Conservation (phyloP, 1,284 basidiomycete genomes). For the Mycosarcoma maydis region DNA sequence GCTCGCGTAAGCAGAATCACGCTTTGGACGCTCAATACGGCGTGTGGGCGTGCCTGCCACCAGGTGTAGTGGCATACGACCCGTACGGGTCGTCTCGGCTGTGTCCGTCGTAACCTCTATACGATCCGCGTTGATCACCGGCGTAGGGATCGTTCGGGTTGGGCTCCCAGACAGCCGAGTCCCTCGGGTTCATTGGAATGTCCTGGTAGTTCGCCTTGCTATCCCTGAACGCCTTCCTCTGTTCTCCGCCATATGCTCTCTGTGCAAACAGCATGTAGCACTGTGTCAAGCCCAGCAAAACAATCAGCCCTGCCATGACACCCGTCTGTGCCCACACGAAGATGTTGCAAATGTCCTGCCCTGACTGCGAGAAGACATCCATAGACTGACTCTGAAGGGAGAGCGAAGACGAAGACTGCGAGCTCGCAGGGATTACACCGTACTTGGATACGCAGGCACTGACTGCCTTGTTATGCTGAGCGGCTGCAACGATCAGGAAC, state of each 20-base stretch:
- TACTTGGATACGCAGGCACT: slow-evolving; percentile 46
- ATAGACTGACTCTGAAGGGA: slow-evolving; percentile 17
- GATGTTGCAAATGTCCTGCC: slow-evolving; percentile 58
- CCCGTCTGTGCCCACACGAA: slow-evolving; percentile 64
- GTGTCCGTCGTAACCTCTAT: neutral
- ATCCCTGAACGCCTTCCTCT: slow-evolving; percentile 40
- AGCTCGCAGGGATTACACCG: slow-evolving; percentile 32
- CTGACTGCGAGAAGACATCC: slow-evolving; percentile 28
- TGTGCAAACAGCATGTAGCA: slow-evolving; percentile 65
- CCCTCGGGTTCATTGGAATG: slow-evolving; percentile 54
- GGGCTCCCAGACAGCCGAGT: slow-evolving; percentile 55
- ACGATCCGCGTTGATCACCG: slow-evolving; percentile 4
- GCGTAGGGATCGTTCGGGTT: slow-evolving; percentile 21
- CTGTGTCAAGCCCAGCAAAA: slow-evolving; percentile 62
- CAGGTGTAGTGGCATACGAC: slow-evolving; percentile 29
- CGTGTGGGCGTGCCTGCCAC: slow-evolving; percentile 20
- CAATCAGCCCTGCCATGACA: slow-evolving; percentile 57
- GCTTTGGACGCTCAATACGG: slow-evolving; percentile 5
- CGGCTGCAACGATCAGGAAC: slow-evolving; percentile 54
- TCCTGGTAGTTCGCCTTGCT: slow-evolving; percentile 37
- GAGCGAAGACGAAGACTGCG: slow-evolving; percentile 12
- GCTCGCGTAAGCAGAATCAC: neutral
- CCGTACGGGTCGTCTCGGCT: slow-evolving; percentile 16
- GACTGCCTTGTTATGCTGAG: slow-evolving; percentile 48
- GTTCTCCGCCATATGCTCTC: slow-evolving; percentile 58